Conservation (phyloP, 768 basidiomycete species). For the Lepiota subincarnata region DNA sequence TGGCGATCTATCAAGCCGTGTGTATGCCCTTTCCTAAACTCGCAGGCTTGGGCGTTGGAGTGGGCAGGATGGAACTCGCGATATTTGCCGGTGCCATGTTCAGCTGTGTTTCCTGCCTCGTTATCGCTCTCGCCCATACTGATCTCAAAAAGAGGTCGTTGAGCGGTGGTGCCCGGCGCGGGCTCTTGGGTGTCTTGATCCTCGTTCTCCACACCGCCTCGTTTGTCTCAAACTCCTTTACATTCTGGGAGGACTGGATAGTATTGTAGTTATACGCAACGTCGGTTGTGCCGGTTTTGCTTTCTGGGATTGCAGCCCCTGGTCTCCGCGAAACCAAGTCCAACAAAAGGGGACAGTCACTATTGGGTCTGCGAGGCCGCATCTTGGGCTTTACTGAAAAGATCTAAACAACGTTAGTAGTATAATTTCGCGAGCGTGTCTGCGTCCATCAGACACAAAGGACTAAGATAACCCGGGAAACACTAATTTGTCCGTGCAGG, state of each 20-base stretch:
- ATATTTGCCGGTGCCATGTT: slow-evolving; percentile 2
- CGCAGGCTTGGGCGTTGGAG: neutral
- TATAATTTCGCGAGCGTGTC: too few species aligned
- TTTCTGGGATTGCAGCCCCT: slow-evolving; percentile 46
- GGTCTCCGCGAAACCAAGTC: slow-evolving; percentile 1
- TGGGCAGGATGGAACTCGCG: neutral
- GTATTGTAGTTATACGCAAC: slow-evolving; percentile 70
- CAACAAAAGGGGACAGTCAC: neutral
- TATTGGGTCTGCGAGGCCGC: slow-evolving; percentile 53
- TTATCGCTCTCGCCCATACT: neutral
- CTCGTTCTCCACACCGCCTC: slow-evolving; percentile 66
- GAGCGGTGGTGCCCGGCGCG: slow-evolving; percentile 33
- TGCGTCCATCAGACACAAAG: too few species aligned
- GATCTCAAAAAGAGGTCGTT: neutral
- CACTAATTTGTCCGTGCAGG: too few species aligned
- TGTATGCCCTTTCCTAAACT: neutral
- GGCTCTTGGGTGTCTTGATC: slow-evolving; percentile 44
- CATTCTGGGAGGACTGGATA: slow-evolving; percentile 94
- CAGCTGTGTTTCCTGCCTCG: neutral
- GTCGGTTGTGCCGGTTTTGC: slow-evolving; percentile 55
- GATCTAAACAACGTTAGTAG: too few species aligned
- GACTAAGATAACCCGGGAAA: too few species aligned
- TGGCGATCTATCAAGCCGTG: neutral
- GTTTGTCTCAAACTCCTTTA: slow-evolving; percentile 93
- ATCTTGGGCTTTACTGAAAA: slow-evolving; percentile 77